A percentile compares a stretch with the other conserved stretches of the same genome.
These are phyloP conservation scores for Cladophialophora bantiana DNA, from an alignment of 2,329 filamentous ascomycete genomes.

Conservation along the genomic window DNA sequence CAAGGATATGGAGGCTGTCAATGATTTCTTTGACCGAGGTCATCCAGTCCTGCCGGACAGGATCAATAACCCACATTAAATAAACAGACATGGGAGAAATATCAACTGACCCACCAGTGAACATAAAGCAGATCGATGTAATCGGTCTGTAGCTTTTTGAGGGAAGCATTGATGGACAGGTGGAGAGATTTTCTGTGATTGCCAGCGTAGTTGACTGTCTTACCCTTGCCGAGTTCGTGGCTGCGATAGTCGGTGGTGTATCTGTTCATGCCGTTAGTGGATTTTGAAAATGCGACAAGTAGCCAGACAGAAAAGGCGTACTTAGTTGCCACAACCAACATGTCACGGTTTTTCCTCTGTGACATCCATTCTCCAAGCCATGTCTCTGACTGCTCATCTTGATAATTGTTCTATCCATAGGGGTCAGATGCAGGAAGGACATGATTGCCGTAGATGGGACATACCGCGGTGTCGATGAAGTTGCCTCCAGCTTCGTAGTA, in stretches of 20 bases:
- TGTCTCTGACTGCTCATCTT: conserved; percentile 66
- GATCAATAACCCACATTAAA: too few species aligned
- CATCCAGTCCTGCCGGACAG: too few species aligned
- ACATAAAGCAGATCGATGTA: conserved; percentile 49
- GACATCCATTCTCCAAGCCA: conserved; percentile 69
- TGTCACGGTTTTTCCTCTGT: conserved; percentile 52
- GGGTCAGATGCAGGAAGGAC: too few species aligned
- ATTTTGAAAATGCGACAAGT: too few species aligned
- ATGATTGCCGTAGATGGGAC: too few species aligned
- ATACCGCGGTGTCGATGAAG: conserved; percentile 72
- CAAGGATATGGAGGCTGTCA: conserved; percentile 69
- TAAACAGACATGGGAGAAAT: too few species aligned
- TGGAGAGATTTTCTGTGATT: conserved; percentile 46
- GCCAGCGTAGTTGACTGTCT: conserved; percentile 53
- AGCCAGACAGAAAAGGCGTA: too few species aligned
- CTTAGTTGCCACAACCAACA: conserved; percentile 66
- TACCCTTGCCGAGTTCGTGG: conserved; percentile 45
- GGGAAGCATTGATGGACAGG: conserved; percentile 43
- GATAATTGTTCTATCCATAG: too few species aligned
- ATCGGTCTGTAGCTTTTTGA: conserved; percentile 46
- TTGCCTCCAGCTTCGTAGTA: conserved; percentile 71
- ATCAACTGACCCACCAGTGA: conserved; percentile 65
- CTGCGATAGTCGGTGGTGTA: too few species aligned
- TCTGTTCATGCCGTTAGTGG: too few species aligned
- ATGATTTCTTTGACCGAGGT: conserved; percentile 71